A percentile compares a stretch with the other conserved stretches of the same genome.
phyloP scores from a whole-genome alignment of 352 stramenopile species.

The Thraustochytrium striatum region DNA sequence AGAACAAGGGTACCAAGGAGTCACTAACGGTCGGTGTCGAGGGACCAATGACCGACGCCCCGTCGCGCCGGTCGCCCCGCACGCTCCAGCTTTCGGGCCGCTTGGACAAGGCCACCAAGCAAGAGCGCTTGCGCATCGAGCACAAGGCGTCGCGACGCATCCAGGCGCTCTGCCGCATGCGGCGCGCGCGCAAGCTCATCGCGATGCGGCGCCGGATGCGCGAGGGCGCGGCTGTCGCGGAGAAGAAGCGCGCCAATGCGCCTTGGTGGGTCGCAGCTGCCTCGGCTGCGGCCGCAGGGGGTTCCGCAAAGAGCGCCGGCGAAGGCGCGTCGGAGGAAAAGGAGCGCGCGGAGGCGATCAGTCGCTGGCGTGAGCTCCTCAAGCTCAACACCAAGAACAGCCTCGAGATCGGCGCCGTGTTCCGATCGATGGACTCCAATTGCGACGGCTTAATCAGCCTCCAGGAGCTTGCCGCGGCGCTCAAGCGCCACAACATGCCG shows the following conservation, averaged over 20 bases:
- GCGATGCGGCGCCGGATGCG: not conserved
- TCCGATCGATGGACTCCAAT: conserved; percentile 20
- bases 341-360: not conserved
- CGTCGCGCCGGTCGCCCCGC: too few relatives aligned
- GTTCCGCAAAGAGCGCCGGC: not conserved
- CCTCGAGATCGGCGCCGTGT: not conserved
- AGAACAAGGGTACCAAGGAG: not conserved
- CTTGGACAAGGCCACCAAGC: not conserved
- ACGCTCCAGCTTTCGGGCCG: too few relatives aligned
- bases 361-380: conserved; percentile 1
- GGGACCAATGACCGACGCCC: too few relatives aligned
- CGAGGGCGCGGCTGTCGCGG: not conserved
- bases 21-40: too few relatives aligned
- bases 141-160: not conserved
- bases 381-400: not conserved
- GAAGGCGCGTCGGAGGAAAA: not conserved
- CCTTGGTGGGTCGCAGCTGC: too few relatives aligned
- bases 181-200: not conserved
- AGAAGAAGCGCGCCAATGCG: too few relatives aligned
- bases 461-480: not conserved
- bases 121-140: not conserved
- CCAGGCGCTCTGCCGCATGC: not conserved
- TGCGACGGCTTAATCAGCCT: conserved; percentile 20
- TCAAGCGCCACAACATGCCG: not conserved
- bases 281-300: not conserved